Percentiles rank a stretch among this genome's conserved stretches.
Evolutionary conservation across 495 filamentous ascomycete species (phyloP).

Genomic region (Immersiella caudata): DNA sequence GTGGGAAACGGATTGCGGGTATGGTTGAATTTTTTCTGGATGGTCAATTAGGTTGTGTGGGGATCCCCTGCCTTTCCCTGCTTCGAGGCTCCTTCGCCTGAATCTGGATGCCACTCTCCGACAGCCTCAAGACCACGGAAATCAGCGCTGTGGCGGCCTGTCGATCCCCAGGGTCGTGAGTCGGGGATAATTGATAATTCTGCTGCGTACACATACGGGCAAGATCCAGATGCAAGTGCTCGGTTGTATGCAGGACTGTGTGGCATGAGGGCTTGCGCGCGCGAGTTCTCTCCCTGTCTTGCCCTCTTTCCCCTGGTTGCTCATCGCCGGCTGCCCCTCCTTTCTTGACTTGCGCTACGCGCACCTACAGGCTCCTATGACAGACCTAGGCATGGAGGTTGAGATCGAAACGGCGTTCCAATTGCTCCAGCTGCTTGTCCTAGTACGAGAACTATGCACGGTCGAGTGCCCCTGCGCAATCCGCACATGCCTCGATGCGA

Average conservation of each 20-base stretch:
- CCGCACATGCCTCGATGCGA: not conserved
- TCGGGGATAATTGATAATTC: conserved; percentile 11
- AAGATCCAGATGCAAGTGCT: conserved; percentile 30
- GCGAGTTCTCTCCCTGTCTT: conserved; percentile 5
- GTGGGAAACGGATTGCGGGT: conserved; percentile 31
- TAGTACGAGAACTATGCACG: conserved; percentile 5
- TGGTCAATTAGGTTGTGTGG: conserved; percentile 32
- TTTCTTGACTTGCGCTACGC: not conserved
- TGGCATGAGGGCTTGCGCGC: conserved; percentile 23
- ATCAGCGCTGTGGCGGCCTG: conserved; percentile 20
- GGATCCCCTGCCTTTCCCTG: conserved; percentile 31
- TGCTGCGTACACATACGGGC: conserved; percentile 8
- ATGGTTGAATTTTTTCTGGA: conserved; percentile 40
- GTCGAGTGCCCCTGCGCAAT: conserved; percentile 5
- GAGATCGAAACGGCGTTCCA: not conserved
- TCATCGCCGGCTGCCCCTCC: not conserved
- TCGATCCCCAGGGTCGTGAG: conserved; percentile 19
- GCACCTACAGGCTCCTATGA: not conserved
- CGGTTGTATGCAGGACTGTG: conserved; percentile 38
- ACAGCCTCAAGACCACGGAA: conserved; percentile 25
- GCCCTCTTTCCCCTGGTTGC: not conserved
- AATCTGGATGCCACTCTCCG: conserved; percentile 26
- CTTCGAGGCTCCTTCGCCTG: conserved; percentile 28
- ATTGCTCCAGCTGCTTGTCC: conserved; percentile 1
- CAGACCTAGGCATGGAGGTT: not conserved